Percentiles rank a stretch among this genome's conserved stretches.
Conservation (phyloP, 129 eudicot genomes). For the Flaveria linearis region DNA sequence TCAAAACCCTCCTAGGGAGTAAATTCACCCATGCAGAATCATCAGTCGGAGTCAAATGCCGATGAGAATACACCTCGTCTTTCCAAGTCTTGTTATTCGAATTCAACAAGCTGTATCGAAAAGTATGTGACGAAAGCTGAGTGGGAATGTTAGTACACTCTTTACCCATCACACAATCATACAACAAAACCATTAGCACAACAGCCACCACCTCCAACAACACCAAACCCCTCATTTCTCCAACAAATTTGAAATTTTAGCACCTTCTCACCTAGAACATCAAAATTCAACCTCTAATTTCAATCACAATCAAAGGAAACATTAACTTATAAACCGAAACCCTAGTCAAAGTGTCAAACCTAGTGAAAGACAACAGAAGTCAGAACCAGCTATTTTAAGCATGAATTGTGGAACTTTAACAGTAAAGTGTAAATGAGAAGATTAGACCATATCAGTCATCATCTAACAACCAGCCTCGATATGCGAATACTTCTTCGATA, state of each 20-base stretch:
- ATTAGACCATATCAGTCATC: constrained; percentile 1
- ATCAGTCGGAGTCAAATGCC: constrained; percentile 78
- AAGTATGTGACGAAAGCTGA: constrained; percentile 56
- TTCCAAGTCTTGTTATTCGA: constrained; percentile 63
- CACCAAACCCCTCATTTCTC: neutral
- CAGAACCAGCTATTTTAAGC: neutral
- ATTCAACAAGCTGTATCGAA: constrained; percentile 49
- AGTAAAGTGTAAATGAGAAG: constrained; percentile 1
- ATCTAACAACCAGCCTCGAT: neutral
- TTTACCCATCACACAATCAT: constrained; percentile 37
- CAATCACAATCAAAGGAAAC: too few relatives aligned
- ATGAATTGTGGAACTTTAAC: neutral
- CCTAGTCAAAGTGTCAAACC: constrained; percentile 20
- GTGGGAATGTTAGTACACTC: constrained; percentile 67
- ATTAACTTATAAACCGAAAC: too few relatives aligned
- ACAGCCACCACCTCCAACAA: constrained; percentile 27
- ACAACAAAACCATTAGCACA: constrained; percentile 28
- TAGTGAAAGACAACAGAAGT: neutral
- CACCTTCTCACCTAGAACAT: neutral
- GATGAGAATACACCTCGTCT: constrained; percentile 45
- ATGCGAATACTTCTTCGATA: neutral
- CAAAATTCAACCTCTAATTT: neutral
- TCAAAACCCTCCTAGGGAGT: constrained; percentile 70
- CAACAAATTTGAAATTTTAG: neutral
- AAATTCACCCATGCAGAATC: constrained; percentile 64